Percentiles rank a stretch among this genome's conserved stretches.
These are phyloP conservation scores for Naegleria gruberi DNA, from an alignment of 208 protist genomes.

Conservation along the genomic window DNA sequence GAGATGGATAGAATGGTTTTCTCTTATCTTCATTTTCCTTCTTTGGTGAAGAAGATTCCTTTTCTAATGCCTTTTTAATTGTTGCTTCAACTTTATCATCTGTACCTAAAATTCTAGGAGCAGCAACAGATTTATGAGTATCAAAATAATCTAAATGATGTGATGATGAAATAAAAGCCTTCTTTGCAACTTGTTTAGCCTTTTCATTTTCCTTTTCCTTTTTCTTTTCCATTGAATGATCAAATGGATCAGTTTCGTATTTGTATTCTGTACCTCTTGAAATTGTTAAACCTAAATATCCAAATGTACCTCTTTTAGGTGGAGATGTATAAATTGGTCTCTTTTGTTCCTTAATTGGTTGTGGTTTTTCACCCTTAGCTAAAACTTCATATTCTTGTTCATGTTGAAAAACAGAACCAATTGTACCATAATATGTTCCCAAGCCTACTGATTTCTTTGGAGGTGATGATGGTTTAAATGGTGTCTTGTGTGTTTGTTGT, in stretches of 20 bases:
- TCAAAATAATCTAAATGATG: neutral
- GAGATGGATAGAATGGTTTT: conserved; percentile 15
- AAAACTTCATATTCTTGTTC: neutral
- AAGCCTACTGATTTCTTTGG: neutral
- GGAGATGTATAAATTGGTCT: neutral
- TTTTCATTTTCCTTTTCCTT: conserved; percentile 14
- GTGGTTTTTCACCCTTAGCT: neutral
- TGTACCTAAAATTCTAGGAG: neutral
- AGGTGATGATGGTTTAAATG: neutral
- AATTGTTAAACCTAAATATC: neutral
- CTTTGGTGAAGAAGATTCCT: neutral
- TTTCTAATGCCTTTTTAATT: neutral
- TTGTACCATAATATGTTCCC: neutral
- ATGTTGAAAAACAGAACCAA: neutral
- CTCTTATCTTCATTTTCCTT: neutral
- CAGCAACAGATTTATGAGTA: neutral
- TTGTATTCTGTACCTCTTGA: neutral
- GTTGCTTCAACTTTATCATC: neutral
- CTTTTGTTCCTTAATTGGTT: neutral
- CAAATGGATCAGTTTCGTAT: neutral
- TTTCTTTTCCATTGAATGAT: neutral
- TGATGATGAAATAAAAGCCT: neutral
- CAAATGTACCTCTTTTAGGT: neutral
- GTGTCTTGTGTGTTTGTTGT: neutral
- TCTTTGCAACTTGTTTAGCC: neutral